A percentile compares a stretch with the other conserved stretches of the same genome.
Conservation (phyloP, 805 yeast genomes). For the Millerozyma acaciae region DNA sequence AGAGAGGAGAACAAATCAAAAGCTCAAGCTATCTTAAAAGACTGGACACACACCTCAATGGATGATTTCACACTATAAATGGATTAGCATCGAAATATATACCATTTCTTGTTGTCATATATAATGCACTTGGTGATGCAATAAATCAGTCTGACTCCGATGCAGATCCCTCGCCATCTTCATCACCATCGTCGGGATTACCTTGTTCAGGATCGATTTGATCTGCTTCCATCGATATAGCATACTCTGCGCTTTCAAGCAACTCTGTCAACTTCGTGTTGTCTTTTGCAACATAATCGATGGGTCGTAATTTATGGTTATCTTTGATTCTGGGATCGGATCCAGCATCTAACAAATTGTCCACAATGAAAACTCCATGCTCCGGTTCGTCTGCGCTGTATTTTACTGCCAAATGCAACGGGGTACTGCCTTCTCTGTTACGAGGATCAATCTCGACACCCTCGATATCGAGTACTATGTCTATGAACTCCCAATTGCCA, state of each 20-base stretch:
- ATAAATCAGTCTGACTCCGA: conserved; percentile 26
- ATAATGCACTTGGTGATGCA: conserved; percentile 1
- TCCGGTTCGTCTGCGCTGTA: conserved; percentile 80
- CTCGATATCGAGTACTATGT: conserved; percentile 75
- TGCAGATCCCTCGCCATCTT: conserved; percentile 28
- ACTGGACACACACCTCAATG: conserved; percentile 43
- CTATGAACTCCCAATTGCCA: conserved; percentile 86
- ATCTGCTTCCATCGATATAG: conserved; percentile 43
- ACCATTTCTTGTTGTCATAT: neutral
- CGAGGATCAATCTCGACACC: conserved; percentile 87
- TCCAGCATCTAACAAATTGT: conserved; percentile 86
- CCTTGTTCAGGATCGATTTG: conserved; percentile 27
- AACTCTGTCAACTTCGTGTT: conserved; percentile 55
- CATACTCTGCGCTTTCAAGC: conserved; percentile 82
- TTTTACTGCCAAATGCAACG: conserved; percentile 80
- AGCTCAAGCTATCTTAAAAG: conserved; percentile 30
- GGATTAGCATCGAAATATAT: conserved; percentile 1
- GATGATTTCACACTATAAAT: conserved; percentile 37
- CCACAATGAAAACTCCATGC: conserved; percentile 73
- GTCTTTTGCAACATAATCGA: conserved; percentile 59
- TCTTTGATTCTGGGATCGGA: conserved; percentile 61
- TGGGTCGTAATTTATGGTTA: conserved; percentile 62
- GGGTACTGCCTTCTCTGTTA: conserved; percentile 80
- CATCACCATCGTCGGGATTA: conserved; percentile 32
- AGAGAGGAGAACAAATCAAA: conserved; percentile 27